Evolutionary conservation across 2,329 filamentous ascomycete species (phyloP).

Genomic region (Aspergillus pseudonomiae): DNA sequence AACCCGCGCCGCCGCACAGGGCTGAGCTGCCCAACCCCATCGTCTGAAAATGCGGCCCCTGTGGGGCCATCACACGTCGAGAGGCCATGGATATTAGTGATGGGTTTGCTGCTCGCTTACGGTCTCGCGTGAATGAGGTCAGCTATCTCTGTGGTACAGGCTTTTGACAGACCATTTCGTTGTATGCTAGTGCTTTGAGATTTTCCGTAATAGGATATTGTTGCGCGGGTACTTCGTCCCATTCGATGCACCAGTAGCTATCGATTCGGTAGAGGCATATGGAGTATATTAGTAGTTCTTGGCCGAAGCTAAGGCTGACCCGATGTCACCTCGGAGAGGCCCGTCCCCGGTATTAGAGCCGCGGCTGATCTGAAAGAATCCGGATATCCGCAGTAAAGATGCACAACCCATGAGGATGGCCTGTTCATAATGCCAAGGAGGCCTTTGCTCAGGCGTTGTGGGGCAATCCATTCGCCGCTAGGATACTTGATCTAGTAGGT

Average conservation of each 20-base stretch:
- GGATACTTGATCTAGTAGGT: too few species aligned
- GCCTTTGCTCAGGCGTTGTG: not conserved
- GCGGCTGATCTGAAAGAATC: not conserved
- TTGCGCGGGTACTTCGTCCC: not conserved
- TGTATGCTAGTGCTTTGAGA: not conserved
- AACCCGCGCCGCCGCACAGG: not conserved
- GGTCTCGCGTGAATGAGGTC: not conserved
- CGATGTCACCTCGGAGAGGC: not conserved
- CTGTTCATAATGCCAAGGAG: not conserved
- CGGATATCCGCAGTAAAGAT: too few species aligned
- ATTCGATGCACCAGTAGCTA: too few species aligned
- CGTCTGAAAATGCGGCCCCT: not conserved
- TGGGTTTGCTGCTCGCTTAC: conserved; percentile 8
- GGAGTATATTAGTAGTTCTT: not conserved
- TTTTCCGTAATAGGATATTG: not conserved
- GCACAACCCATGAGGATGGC: too few species aligned
- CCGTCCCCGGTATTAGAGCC: not conserved
- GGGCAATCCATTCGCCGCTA: too few species aligned
- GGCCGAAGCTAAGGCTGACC: not conserved
- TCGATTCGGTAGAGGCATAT: too few species aligned
- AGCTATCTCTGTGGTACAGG: not conserved
- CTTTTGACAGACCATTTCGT: not conserved
- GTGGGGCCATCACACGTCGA: not conserved
- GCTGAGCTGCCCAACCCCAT: conserved; percentile 9
- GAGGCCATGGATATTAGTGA: conserved; percentile 1